Base-by-base conservation (phyloP, 768 basidiomycete species). In the Phlebiopsis flavidoalba region DNA sequence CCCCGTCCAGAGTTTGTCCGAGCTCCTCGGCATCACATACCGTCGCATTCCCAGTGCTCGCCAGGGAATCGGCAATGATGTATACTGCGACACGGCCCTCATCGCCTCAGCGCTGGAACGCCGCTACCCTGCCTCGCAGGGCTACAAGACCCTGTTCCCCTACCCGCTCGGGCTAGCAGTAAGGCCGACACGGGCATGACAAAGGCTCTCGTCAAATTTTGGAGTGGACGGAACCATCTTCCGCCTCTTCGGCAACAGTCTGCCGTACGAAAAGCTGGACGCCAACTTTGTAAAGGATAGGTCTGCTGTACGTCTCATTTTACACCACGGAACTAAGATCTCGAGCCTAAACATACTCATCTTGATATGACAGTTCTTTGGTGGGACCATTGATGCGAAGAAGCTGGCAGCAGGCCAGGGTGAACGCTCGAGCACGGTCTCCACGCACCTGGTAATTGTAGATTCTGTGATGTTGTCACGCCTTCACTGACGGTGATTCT, bases 11-110 rank as follows among this genome's bases (percentile, higher is more conserved):
- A 82, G 67, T 77, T n/a, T 86, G 53, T 77, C 81, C 53, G 78
- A 80, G 21, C 67, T 78, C 1, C 75, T 76, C 21, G 85, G 83
- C 3, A 71, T 86, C 11, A 72, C 72, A 24, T 85, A 86, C 69
- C 81, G 85, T 11, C 78, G 81, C 14, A 83, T 87, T 24, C 84
- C 84, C 10, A 31, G 26, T 31, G 26, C 26, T 31, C 73, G 86
- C 22, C 75, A 85, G 8, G 81, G 84, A 8, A 82, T 86, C 48
- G 84, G 84, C 14, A 82, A 80, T 64, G 83, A 86, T 65, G 73
- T 86, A 2, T 85, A 84, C 69, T 83, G 81, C 66, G 84, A 85
- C 69, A 84, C 81, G 56, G 80, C 77, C 58, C 72, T 85, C 63
- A 84, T 85, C 53, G 76, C 75, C 12, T 67, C 76, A 21, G 76